These are phyloP conservation scores for Mucor ambiguus DNA, from an alignment of 371 early-diverging fungal species.

Conservation along the genomic window DNA sequence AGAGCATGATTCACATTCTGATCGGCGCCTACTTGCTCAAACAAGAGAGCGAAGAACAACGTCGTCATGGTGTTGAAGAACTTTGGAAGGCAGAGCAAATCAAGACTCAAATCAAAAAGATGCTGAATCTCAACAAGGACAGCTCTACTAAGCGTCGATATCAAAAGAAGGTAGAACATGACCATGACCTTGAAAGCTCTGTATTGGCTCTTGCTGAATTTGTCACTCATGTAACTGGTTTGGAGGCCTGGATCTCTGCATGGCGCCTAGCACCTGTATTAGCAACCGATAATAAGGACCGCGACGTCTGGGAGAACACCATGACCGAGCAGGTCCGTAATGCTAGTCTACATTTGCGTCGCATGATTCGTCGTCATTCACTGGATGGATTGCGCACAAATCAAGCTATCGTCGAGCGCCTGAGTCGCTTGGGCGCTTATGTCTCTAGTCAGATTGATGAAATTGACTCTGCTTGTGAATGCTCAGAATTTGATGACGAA, in stretches of 20 bases:
- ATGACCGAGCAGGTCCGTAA: conserved; percentile 30
- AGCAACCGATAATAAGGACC: conserved; percentile 9
- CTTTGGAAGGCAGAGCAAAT: conserved; percentile 33
- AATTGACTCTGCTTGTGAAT: conserved; percentile 31
- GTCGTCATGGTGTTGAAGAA: conserved; percentile 25
- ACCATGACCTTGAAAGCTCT: conserved; percentile 35
- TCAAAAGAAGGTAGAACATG: not conserved
- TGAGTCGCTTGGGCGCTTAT: conserved; percentile 32
- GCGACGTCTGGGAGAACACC: conserved; percentile 19
- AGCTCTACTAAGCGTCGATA: not conserved
- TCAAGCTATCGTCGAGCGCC: conserved; percentile 33
- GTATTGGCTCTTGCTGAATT: conserved; percentile 45
- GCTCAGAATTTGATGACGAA: conserved; percentile 21
- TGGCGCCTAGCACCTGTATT: conserved; percentile 25
- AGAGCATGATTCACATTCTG: conserved; percentile 24
- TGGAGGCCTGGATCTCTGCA: conserved; percentile 48
- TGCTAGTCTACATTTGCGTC: conserved; percentile 28
- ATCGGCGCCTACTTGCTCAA: conserved; percentile 29
- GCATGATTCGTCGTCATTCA: conserved; percentile 41
- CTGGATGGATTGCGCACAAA: conserved; percentile 37
- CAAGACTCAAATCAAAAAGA: conserved; percentile 18
- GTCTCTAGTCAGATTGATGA: conserved; percentile 28
- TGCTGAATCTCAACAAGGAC: not conserved
- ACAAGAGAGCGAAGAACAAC: conserved; percentile 10
- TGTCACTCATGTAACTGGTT: conserved; percentile 36